phyloP scores from a whole-genome alignment of 163 green algal genomes.

The Scenedesmus sp. region DNA sequence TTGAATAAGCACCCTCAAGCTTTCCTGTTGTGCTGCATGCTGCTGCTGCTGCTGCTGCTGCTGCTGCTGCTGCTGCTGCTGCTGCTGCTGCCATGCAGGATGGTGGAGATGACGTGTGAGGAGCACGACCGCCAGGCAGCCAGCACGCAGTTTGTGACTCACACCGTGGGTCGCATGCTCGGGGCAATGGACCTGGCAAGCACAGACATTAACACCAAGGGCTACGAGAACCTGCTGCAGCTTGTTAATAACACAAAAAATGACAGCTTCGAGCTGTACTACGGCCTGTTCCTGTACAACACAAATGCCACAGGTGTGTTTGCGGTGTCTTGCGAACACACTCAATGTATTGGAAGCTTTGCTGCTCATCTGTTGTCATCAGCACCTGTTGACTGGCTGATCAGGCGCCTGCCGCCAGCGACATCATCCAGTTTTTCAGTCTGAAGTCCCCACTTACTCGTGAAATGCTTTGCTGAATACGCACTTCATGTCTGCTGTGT shows the following conservation, averaged over 20 bases:
- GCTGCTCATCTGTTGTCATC: neutral
- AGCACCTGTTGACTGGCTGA: neutral
- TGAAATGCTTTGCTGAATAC: no score
- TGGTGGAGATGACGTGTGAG: conserved; percentile 99
- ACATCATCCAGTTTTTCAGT: no score
- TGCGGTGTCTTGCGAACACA: neutral
- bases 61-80: neutral
- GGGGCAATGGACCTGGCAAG: conserved; percentile 89
- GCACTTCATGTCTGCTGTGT: no score
- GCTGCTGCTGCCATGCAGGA: conserved; percentile 77
- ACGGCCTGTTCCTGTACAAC: conserved; percentile 99
- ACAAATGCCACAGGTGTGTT: conserved; percentile 87
- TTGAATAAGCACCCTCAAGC: neutral
- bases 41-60: neutral
- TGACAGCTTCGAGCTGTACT: conserved; percentile 99
- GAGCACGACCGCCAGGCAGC: conserved; percentile 97
- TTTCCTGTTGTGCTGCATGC: neutral
- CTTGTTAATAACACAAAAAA: conserved; percentile 97
- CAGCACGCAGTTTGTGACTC: conserved; percentile 98
- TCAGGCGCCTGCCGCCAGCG: neutral
- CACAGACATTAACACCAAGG: conserved; percentile 89
- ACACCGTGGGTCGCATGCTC: conserved; percentile 96
- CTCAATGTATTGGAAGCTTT: neutral
- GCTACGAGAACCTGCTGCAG: conserved; percentile 93
- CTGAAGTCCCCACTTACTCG: no score